Conservation (phyloP, 83 land plant species). For the Thuja plicata region DNA sequence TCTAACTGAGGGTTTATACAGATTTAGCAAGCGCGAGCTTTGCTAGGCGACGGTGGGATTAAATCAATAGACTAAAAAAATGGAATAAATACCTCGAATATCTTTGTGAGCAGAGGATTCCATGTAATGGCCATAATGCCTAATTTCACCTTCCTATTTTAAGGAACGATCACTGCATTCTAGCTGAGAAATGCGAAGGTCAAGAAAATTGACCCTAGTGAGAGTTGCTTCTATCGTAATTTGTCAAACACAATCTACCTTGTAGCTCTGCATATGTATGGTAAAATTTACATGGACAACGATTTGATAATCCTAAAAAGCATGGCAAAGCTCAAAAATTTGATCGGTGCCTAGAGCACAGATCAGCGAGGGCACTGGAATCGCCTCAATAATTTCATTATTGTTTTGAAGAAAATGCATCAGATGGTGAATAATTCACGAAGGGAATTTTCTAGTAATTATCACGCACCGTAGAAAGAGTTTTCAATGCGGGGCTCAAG, state of each 20-base stretch:
- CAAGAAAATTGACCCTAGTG: slow-evolving; percentile 47
- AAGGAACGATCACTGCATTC: slow-evolving; percentile 40
- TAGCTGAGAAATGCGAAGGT: slow-evolving; percentile 50
- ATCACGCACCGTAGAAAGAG: too few relatives aligned
- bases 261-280: slow-evolving; percentile 59
- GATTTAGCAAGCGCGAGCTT: too few relatives aligned
- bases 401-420: slow-evolving; percentile 64
- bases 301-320: slow-evolving; percentile 58
- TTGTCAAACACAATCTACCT: slow-evolving; percentile 68
- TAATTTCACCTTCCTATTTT: slow-evolving; percentile 39
- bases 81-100: too few relatives aligned
- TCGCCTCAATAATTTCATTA: slow-evolving; percentile 78
- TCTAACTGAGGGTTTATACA: too few relatives aligned
- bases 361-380: slow-evolving; percentile 66
- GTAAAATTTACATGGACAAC: slow-evolving; percentile 66
- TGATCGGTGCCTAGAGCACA: slow-evolving; percentile 64
- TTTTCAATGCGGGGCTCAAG: too few relatives aligned
- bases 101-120: slow-evolving; percentile 42
- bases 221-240: slow-evolving; percentile 57
- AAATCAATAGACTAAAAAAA: too few relatives aligned
- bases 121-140: slow-evolving; percentile 48
- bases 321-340: slow-evolving; percentile 42
- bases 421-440: slow-evolving; percentile 55
- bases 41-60: too few relatives aligned
- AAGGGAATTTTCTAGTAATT: too few relatives aligned